Base-by-base conservation (phyloP, 2,329 filamentous ascomycete species). In the Amesomyces nigricolor region DNA sequence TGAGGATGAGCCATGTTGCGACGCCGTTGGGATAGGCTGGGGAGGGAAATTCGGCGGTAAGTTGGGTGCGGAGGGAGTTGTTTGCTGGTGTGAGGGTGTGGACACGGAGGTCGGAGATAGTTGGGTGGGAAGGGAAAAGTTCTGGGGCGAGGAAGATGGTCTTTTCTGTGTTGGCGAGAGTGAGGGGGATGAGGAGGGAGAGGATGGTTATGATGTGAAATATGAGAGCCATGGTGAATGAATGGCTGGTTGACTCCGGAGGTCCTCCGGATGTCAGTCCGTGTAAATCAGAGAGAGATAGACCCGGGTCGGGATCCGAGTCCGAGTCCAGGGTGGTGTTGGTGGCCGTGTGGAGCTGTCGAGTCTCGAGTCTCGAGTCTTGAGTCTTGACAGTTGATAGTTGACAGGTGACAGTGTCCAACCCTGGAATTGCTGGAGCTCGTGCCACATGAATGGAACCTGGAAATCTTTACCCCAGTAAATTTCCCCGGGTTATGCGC, bases 101-200 rank as follows among this genome's bases (percentile, higher is more conserved):
- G 53, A 95, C 77, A 47, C 79, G 77, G 38, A 91, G 75, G 65
- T 81, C 75, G 57, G 81, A 76, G 48, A 89, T 70, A 26, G 73
- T 78, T 56, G 79, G 80, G 62, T 75, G 77, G 49, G 75, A 69
- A 53, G 76, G 70, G 64, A 82, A 70, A 32, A 76, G 70, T 32
- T 73, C 67, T 10, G 91, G 91, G 19, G 82, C 90, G 37, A 87
- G 75, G 74, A 99, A 97, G 66, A 97, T 89, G 63, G 82, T 78
- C 73, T 99, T 99, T 70, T 97, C 94, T 53, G 88, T 87, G 70
- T 99, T 97, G 69, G 87, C 90, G 62, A 69, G 65, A 7, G 47
- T 63, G 3, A 51, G 14, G 2, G 58, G 53, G 16, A 58, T 39
- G 29, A 65, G 48, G 10, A 62, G 45, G 26, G 57, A 50, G 37